A percentile compares a stretch with the other conserved stretches of the same genome.
Evolutionary conservation across 2,329 filamentous ascomycete species (phyloP).

Genomic region (Hypocrella siamensis): DNA sequence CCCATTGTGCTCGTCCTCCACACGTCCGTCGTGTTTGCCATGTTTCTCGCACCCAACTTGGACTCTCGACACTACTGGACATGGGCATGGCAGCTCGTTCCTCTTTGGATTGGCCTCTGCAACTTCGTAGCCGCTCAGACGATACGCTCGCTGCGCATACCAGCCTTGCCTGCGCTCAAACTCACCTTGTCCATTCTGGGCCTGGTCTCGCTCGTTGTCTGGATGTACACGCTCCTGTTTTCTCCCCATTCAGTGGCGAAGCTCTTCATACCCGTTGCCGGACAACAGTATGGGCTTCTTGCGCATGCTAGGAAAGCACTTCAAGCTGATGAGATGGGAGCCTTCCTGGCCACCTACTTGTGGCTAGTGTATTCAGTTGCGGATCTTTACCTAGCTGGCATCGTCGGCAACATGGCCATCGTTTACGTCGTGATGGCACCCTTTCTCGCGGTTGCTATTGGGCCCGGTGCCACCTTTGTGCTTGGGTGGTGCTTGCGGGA

Average conservation of each 20-base stretch:
- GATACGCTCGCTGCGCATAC: neutral
- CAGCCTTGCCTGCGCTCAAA: neutral
- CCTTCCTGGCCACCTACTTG: neutral
- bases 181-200: neutral
- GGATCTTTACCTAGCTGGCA: neutral
- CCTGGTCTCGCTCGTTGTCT: neutral
- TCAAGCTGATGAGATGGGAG: neutral
- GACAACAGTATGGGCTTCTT: neutral
- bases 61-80: neutral
- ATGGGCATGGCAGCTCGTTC: neutral
- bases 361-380: neutral
- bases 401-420: neutral
- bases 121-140: neutral
- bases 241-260: neutral
- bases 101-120: neutral
- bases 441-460: neutral
- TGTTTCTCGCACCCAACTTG: neutral
- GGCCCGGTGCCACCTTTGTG: neutral
- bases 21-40: neutral
- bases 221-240: neutral
- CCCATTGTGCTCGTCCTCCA: neutral
- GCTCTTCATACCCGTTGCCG: neutral
- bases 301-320: neutral
- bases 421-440: neutral
- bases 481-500: neutral